Evolutionary conservation across 192 early-diverging fungal species (phyloP).

Genomic region (Rhizoclosmatium sp.): DNA sequence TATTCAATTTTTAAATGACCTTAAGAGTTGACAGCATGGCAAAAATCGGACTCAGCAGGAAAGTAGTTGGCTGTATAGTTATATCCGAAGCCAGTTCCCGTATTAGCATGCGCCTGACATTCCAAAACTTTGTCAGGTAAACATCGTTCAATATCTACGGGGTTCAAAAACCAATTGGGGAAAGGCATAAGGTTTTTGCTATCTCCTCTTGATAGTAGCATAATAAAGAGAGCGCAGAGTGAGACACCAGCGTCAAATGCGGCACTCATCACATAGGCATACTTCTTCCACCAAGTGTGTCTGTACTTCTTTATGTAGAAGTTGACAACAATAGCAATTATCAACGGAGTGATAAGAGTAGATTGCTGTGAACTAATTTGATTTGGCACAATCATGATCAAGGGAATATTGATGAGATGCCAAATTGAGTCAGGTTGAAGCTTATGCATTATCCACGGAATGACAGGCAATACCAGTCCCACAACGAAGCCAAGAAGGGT

Average conservation of each 20-base stretch:
- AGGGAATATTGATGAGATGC: conserved; percentile 27
- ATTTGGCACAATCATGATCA: background rate
- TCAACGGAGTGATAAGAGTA: conserved; percentile 7
- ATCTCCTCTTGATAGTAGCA: conserved; percentile 14
- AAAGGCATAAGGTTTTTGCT: background rate
- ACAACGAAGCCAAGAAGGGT: conserved; percentile 33
- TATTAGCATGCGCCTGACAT: background rate
- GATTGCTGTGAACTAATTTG: background rate
- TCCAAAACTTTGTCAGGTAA: background rate
- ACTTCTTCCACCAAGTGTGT: conserved; percentile 67
- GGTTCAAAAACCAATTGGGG: conserved; percentile 16
- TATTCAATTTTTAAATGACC: too few relatives aligned
- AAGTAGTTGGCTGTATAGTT: too few relatives aligned
- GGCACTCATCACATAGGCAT: conserved; percentile 73
- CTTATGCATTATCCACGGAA: conserved; percentile 51
- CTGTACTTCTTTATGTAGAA: conserved; percentile 47
- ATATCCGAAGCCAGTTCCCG: background rate
- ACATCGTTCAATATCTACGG: conserved; percentile 10
- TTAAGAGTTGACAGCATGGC: too few relatives aligned
- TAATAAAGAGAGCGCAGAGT: conserved; percentile 25
- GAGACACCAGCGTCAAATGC: conserved; percentile 67
- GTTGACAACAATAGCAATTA: conserved; percentile 10
- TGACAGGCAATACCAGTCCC: conserved; percentile 49
- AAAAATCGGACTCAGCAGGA: too few relatives aligned
- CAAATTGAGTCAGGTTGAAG: conserved; percentile 26